Conservation (phyloP, 306 rosid species). For the Vigna nakashimae region DNA sequence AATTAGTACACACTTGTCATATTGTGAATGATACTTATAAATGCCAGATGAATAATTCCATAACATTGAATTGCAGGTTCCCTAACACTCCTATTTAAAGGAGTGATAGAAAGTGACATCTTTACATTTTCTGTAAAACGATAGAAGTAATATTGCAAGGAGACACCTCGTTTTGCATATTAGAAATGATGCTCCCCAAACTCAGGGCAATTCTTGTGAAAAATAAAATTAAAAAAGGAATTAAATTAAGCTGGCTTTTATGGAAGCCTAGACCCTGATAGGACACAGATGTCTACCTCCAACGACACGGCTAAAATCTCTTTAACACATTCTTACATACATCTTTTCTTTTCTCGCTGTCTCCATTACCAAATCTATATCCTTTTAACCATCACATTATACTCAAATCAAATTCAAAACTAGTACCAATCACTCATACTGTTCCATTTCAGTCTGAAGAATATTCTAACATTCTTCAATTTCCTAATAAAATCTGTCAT, state of each 20-base stretch:
- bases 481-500: no score
- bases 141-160: background rate
- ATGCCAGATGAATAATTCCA: background rate
- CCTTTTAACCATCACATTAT: background rate
- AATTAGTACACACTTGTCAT: background rate
- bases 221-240: background rate
- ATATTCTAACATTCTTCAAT: no score
- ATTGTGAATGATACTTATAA: background rate
- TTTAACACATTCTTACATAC: background rate
- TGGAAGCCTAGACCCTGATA: background rate
- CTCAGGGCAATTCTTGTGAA: background rate
- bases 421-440: no score
- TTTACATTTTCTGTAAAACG: background rate
- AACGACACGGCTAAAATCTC: background rate
- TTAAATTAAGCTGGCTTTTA: conserved; percentile 14
- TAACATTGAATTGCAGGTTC: conserved; percentile 5
- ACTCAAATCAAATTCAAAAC: no score
- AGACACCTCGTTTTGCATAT: background rate
- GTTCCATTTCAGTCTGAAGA: no score
- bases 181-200: conserved; percentile 9
- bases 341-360: background rate
- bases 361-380: background rate
- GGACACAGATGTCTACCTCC: conserved; percentile 18
- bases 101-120: background rate
- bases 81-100: background rate